Percentiles rank a stretch among this genome's conserved stretches.
Conservation (phyloP, 257 asterid genomes). For the Penstemon eatonii region DNA sequence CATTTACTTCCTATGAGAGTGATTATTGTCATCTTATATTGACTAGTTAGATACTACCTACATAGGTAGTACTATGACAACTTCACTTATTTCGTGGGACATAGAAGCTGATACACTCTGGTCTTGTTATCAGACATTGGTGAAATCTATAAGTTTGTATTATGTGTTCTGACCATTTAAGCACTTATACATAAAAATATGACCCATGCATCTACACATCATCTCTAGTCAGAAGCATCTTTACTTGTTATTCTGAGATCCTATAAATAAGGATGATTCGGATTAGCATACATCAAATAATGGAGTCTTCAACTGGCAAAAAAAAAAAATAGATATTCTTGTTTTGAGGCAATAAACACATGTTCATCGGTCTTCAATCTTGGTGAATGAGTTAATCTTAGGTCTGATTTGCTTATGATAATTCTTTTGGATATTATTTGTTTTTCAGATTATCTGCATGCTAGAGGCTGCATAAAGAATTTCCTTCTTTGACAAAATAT, state of each 20-base stretch:
- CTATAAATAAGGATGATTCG: background rate
- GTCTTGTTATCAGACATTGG: too few species aligned
- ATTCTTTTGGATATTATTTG: conserved; percentile 11
- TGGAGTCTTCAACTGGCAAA: too few species aligned
- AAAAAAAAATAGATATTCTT: too few species aligned
- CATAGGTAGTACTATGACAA: too few species aligned
- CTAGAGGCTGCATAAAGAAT: conserved; percentile 2
- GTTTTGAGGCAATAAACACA: background rate
- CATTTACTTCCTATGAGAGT: background rate
- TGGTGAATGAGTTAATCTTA: background rate
- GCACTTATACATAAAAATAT: too few species aligned
- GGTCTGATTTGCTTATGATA: conserved; percentile 1
- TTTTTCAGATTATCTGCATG: conserved; percentile 17
- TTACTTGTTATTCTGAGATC: background rate
- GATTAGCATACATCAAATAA: too few species aligned
- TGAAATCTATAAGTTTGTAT: too few species aligned
- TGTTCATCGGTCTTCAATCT: background rate
- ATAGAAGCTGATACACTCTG: too few species aligned
- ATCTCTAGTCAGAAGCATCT: conserved; percentile 12
- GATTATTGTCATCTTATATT: conserved; percentile 6
- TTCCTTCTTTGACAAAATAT: conserved; percentile 9
- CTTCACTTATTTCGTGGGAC: too few species aligned
- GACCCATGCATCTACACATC: conserved; percentile 8
- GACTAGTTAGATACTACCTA: background rate
- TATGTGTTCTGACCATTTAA: too few species aligned